A percentile compares a stretch with the other conserved stretches of the same genome.
phyloP scores from a whole-genome alignment of 805 yeast species.

The Brettanomyces custersianus region DNA sequence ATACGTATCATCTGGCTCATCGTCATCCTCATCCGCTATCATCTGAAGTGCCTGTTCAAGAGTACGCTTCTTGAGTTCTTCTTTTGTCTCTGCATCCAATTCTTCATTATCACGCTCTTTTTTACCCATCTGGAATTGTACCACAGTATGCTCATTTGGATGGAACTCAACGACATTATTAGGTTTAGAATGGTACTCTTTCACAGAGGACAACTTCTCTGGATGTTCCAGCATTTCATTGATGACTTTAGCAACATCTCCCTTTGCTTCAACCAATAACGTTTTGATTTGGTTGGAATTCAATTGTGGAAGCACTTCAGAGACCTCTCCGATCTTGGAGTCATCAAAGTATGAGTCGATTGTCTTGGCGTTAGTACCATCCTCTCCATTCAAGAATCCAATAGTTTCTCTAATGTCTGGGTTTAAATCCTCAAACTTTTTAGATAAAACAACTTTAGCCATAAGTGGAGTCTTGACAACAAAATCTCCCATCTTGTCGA shows the following conservation, averaged over 20 bases:
- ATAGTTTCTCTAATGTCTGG: conserved; percentile 47
- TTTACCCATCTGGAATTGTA: conserved; percentile 28
- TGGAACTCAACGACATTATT: conserved; percentile 8
- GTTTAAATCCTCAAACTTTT: conserved; percentile 32
- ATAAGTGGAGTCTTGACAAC: conserved; percentile 41
- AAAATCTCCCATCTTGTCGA: conserved; percentile 34
- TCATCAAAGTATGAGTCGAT: conserved; percentile 17
- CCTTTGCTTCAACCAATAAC: conserved; percentile 37
- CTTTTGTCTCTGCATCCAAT: conserved; percentile 20
- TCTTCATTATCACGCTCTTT: conserved; percentile 12
- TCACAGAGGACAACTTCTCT: conserved; percentile 26
- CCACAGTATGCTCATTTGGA: conserved; percentile 7
- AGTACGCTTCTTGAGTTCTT: conserved; percentile 47
- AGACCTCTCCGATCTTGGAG: conserved; percentile 30
- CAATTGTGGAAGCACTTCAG: conserved; percentile 65
- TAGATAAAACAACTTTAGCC: conserved; percentile 43
- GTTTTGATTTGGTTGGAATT: conserved; percentile 36
- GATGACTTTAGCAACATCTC: conserved; percentile 50
- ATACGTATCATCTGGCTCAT: conserved; percentile 77
- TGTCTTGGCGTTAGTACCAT: not conserved
- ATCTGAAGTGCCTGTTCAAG: conserved; percentile 47
- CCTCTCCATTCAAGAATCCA: conserved; percentile 28
- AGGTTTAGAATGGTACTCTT: conserved; percentile 18
- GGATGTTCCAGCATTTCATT: conserved; percentile 59
- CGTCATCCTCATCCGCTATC: conserved; percentile 70